Percentiles rank a stretch among this genome's conserved stretches.
These are phyloP conservation scores for Albatrellus ellisii DNA, from an alignment of 768 basidiomycete genomes.

Conservation along the genomic window DNA sequence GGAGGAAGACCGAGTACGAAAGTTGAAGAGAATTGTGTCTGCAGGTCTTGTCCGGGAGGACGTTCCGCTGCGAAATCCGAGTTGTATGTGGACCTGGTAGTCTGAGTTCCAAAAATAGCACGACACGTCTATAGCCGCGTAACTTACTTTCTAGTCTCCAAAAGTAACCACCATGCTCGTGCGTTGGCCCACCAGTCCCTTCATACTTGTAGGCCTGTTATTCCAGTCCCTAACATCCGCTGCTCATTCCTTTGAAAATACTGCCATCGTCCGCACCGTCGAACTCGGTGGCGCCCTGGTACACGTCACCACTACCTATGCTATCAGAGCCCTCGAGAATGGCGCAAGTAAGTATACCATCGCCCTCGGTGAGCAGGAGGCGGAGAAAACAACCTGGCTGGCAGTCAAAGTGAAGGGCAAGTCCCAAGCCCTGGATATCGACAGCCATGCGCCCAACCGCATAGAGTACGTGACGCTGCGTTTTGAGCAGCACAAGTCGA, in stretches of 20 bases:
- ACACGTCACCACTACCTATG: constrained; percentile 81
- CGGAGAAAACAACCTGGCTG: constrained; percentile 57
- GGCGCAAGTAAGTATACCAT: constrained; percentile 53
- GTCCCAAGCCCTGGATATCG: constrained; percentile 34
- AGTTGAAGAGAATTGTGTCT: constrained; percentile 66
- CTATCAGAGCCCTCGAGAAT: constrained; percentile 58
- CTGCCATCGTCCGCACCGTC: constrained; percentile 75
- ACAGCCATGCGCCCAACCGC: constrained; percentile 34
- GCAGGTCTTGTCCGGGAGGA: constrained; percentile 74
- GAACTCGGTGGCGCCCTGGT: constrained; percentile 86
- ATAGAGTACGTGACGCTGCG: constrained; percentile 32
- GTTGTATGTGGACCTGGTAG: constrained; percentile 72
- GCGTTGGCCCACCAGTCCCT: constrained; percentile 34
- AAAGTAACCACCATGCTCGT: constrained; percentile 21
- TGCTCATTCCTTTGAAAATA: constrained; percentile 66
- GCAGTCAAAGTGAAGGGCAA: constrained; percentile 75
- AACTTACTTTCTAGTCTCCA: neutral
- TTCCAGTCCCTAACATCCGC: constrained; percentile 27
- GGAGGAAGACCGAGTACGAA: constrained; percentile 46
- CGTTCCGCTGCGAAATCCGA: constrained; percentile 60
- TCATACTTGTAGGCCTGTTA: constrained; percentile 30
- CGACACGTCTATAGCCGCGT: neutral
- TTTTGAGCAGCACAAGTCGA: neutral
- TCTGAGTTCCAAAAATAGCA: constrained; percentile 7
- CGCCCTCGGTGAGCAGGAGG: constrained; percentile 50